These are phyloP conservation scores for Monosporascus sp. DNA, from an alignment of 2,329 filamentous ascomycete species.

Conservation along the genomic window DNA sequence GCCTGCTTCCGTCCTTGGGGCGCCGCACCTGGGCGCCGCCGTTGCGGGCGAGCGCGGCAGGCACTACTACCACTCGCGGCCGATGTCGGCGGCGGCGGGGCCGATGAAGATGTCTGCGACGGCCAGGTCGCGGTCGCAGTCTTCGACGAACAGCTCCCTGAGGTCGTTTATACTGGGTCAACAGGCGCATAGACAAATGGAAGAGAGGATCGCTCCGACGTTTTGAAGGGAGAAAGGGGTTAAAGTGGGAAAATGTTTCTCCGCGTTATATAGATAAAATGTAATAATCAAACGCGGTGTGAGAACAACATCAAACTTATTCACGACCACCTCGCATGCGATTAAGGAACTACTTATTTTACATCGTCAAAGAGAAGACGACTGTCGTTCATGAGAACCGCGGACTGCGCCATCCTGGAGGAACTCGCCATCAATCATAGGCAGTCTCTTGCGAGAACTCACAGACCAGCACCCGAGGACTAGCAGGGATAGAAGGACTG, in stretches of 20 bases:
- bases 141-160: constrained; percentile 17
- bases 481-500: neutral
- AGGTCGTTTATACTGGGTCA: constrained; percentile 19
- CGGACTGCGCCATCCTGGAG: no score
- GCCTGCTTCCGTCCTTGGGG: neutral
- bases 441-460: neutral
- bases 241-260: no score
- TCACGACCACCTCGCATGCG: no score
- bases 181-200: constrained; percentile 7
- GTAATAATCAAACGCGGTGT: no score
- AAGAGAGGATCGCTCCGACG: constrained; percentile 18
- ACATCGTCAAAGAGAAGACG: no score
- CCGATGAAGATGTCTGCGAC: no score
- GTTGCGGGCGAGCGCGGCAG: neutral
- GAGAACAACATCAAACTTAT: no score
- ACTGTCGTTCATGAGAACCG: no score
- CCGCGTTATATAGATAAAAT: no score
- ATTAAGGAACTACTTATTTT: no score
- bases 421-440: neutral
- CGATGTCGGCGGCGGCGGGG: no score
- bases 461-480: neutral
- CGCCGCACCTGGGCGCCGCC: neutral
- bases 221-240: constrained; percentile 8
- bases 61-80: no score
- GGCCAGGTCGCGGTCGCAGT: neutral